phyloP scores from a whole-genome alignment of 2,329 filamentous ascomycete genomes.

The Albifimbria verrucaria region DNA sequence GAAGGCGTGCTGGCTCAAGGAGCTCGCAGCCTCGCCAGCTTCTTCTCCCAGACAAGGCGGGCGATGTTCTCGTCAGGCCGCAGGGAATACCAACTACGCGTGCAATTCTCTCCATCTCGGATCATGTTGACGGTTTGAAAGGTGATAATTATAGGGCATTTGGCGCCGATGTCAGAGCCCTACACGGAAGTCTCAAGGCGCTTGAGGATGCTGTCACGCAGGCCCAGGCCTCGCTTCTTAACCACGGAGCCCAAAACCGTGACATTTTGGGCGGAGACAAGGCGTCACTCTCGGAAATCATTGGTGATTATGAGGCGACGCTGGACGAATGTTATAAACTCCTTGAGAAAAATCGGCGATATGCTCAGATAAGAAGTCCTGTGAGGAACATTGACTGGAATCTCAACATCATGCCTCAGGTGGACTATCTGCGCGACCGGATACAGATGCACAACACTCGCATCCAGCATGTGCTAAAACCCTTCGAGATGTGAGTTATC shows the following conservation, averaged over 20 bases:
- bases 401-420: slow-evolving; percentile 27
- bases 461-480: slow-evolving; percentile 29
- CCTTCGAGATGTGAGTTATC: slow-evolving; percentile 31
- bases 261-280: slow-evolving; percentile 18
- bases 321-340: slow-evolving; percentile 27
- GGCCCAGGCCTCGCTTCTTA: slow-evolving; percentile 22
- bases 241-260: slow-evolving; percentile 14
- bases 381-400: slow-evolving; percentile 33
- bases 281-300: slow-evolving; percentile 18
- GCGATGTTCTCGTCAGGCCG: no score
- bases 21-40: no score
- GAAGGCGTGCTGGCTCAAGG: no score
- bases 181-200: slow-evolving; percentile 26
- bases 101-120: not conserved
- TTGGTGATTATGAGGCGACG: slow-evolving; percentile 28
- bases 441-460: slow-evolving; percentile 31
- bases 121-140: slow-evolving; percentile 9
- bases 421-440: slow-evolving; percentile 26
- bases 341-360: slow-evolving; percentile 25
- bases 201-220: slow-evolving; percentile 24
- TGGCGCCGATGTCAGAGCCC: slow-evolving; percentile 24
- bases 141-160: slow-evolving; percentile 28
- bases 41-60: no score
- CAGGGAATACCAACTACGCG: no score
- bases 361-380: slow-evolving; percentile 18